These are phyloP conservation scores for Prorocentrum cordatum DNA, from an alignment of 169 alveolate genomes.

Conservation along the genomic window DNA sequence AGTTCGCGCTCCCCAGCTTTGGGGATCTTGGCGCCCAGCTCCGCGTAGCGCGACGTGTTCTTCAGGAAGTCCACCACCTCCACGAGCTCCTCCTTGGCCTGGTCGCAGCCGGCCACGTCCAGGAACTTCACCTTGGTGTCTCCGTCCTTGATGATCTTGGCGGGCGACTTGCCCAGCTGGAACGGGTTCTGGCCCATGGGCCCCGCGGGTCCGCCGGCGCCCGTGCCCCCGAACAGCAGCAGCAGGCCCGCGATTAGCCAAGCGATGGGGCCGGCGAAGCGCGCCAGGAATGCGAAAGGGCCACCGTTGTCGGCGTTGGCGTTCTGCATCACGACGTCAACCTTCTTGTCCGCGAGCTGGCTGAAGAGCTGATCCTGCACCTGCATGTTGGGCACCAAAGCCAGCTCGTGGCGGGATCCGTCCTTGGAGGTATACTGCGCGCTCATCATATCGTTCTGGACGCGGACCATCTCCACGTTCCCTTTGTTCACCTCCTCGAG, in stretches of 20 bases:
- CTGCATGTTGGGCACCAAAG: conserved; percentile 19
- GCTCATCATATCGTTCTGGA: conserved; percentile 6
- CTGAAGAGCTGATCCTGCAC: conserved; percentile 36
- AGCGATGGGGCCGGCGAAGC: conserved; percentile 56
- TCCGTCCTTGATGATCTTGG: conserved; percentile 54
- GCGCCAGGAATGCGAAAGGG: conserved; percentile 49
- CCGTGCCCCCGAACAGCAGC: conserved; percentile 22
- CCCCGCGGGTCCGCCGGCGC: conserved; percentile 16
- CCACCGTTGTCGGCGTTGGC: neutral
- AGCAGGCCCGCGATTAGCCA: conserved; percentile 50
- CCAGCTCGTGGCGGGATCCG: conserved; percentile 18
- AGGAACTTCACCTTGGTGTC: conserved; percentile 7
- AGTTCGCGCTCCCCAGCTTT: too few species aligned
- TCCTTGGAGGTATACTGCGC: conserved; percentile 50
- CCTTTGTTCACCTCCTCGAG: conserved; percentile 30
- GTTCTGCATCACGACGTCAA: conserved; percentile 33
- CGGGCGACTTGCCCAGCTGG: conserved; percentile 44
- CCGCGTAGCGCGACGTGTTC: conserved; percentile 84
- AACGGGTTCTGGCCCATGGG: conserved; percentile 22
- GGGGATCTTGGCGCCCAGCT: conserved; percentile 96
- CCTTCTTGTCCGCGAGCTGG: conserved; percentile 23
- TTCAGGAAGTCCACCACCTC: conserved; percentile 96
- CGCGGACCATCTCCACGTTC: conserved; percentile 64
- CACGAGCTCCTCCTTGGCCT: conserved; percentile 90
- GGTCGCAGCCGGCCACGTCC: conserved; percentile 54